Percentiles rank a stretch among this genome's conserved stretches.
Evolutionary conservation across 116 monocot species (phyloP).

Genomic region (Posidonia oceanica): DNA sequence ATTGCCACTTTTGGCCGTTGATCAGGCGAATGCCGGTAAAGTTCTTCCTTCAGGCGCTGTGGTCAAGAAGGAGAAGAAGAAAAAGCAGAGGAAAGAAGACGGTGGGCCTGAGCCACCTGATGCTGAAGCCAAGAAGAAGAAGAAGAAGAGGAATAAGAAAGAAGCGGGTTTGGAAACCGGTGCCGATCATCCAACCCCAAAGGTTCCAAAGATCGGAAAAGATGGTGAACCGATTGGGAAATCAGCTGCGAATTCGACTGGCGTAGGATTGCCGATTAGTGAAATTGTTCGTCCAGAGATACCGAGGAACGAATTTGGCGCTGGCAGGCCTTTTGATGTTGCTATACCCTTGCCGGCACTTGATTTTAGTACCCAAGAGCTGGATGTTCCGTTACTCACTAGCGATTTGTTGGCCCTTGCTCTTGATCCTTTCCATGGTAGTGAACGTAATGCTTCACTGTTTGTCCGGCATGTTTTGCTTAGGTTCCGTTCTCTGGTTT

Average conservation of each 20-base stretch:
- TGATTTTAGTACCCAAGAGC: slow-evolving; percentile 10
- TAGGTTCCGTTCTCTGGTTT: slow-evolving; percentile 47
- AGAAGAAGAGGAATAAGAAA: slow-evolving; percentile 22
- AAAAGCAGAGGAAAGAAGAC: slow-evolving; percentile 5
- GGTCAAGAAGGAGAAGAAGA: slow-evolving; percentile 19
- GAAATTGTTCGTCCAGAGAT: not conserved
- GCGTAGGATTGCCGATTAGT: no score
- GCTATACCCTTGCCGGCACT: slow-evolving; percentile 7
- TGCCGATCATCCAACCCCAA: not conserved
- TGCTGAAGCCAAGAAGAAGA: slow-evolving; percentile 22
- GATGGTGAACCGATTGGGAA: not conserved
- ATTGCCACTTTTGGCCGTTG: not conserved
- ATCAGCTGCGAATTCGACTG: not conserved
- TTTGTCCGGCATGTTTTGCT: slow-evolving; percentile 28
- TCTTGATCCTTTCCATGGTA: slow-evolving; percentile 43
- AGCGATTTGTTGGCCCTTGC: slow-evolving; percentile 41
- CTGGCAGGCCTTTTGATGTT: slow-evolving; percentile 4
- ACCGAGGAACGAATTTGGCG: not conserved
- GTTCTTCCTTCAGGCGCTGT: not conserved
- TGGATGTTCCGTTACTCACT: slow-evolving; percentile 19
- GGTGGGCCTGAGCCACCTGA: not conserved
- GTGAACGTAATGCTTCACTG: slow-evolving; percentile 20
- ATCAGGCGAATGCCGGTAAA: not conserved
- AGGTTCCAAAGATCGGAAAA: not conserved
- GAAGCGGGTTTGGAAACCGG: not conserved